Base-by-base conservation (phyloP, 257 asterid genomes). In the Solanum chiquidenum region DNA sequence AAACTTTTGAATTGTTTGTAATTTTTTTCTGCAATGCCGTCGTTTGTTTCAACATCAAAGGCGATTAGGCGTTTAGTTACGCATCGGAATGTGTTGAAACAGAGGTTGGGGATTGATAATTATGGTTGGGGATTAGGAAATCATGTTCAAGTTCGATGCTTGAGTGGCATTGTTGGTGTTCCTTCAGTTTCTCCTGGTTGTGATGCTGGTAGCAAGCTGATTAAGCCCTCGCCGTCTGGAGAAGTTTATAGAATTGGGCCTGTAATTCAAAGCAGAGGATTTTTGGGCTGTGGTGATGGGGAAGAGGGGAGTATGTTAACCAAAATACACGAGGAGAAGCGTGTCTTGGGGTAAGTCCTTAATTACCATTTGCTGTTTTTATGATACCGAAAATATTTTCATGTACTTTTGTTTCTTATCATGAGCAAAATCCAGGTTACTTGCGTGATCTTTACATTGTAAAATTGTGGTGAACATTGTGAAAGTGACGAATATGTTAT, bases 221-320 rank as follows among this genome's bases (percentile, higher is more conserved):
- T 34, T 69, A 62, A 44, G 44, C n/a, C 85, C 2, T 27, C 76
- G 13, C 86, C 75, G 42, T 84, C 88, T 90, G 69, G 82, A 52
- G 84, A 87, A 74, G 77, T 74, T 88, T 88, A 68, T 88, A 23
- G 80, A 49, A 34, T 52, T 85, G 83, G 84, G 83, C 64, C 77
- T 68, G 38, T 68, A 42, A 40, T 86, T 87, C 97, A 96, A 88
- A 93, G 86, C 90, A 94, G 99, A 88, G 91, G 92, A 64, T 97
- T 97, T 91, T 89, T 97, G 92, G 99, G 99, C 58, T 93, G 96
- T 79, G 94, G 96, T 58, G 98, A 94, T 92, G 99, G 98, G 31
- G 95, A 91, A 49, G 98, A 94, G 77, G 98, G 98, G 83, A 87
- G 86, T 74, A 87, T 89, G 90, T 88, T 96, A 5, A 91, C 99